Evolutionary conservation across 129 eudicot species (phyloP).

Genomic region (Sambucus nigra): DNA sequence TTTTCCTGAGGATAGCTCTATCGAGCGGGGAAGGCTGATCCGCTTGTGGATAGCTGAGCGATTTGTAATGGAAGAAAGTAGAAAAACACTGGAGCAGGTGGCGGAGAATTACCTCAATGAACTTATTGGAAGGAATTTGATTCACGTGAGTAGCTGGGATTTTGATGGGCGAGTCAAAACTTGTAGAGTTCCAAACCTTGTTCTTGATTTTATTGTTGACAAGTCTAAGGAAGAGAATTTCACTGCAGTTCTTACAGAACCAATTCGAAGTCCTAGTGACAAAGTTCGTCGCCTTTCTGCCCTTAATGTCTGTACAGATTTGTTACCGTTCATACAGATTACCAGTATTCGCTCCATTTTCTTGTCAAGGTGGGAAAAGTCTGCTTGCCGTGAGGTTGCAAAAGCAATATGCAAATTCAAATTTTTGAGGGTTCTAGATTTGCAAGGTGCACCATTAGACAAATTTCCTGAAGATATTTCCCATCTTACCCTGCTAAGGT

Average conservation of each 20-base stretch:
- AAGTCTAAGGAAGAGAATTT: conserved; percentile 16
- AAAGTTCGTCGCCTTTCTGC: conserved; percentile 11
- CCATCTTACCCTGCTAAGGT: conserved; percentile 5
- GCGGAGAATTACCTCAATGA: conserved; percentile 22
- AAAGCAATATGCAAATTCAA: not conserved
- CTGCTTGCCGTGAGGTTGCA: not conserved
- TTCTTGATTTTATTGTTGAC: conserved; percentile 8
- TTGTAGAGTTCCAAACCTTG: conserved; percentile 10
- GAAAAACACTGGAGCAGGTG: conserved; percentile 11
- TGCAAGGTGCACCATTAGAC: conserved; percentile 9
- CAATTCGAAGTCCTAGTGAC: not conserved
- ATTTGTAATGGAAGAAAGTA: not conserved
- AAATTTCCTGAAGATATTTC: conserved; percentile 11
- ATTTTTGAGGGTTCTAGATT: conserved; percentile 14
- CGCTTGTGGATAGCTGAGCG: conserved; percentile 25
- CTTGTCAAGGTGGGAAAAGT: not conserved
- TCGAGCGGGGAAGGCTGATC: conserved; percentile 7
- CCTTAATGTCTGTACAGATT: not conserved
- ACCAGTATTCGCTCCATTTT: conserved; percentile 6
- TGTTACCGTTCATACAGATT: no score
- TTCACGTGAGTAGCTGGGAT: not conserved
- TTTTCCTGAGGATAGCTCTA: conserved; percentile 9
- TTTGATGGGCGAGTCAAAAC: conserved; percentile 8
- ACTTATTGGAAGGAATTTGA: conserved; percentile 12
- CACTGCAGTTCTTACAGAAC: not conserved